These are phyloP conservation scores for Schizochytrium sp. DNA, from an alignment of 108 stramenopile species.

Conservation along the genomic window DNA sequence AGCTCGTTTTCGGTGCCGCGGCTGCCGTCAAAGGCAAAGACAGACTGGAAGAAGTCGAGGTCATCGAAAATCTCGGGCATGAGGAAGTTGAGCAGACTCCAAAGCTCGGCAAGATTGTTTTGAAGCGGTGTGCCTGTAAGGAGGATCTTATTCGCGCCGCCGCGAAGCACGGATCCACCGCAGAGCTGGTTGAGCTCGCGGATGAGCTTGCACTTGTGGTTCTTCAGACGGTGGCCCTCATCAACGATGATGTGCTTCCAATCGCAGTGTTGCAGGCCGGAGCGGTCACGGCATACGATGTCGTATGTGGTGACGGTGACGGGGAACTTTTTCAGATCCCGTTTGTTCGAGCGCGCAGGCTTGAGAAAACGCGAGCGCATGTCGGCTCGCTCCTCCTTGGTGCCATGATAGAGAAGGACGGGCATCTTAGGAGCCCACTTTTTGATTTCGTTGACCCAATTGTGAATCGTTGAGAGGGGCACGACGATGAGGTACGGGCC, in stretches of 20 bases:
- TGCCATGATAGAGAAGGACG: constrained; percentile 86
- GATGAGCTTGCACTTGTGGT: constrained; percentile 80
- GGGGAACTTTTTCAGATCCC: constrained; percentile 56
- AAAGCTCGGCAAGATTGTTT: constrained; percentile 81
- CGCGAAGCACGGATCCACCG: constrained; percentile 66
- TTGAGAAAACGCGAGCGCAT: constrained; percentile 31
- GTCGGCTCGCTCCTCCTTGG: constrained; percentile 64
- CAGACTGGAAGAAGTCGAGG: constrained; percentile 83
- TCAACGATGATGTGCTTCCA: constrained; percentile 90
- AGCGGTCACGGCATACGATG: constrained; percentile 74
- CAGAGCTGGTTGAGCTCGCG: constrained; percentile 73
- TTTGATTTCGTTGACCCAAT: constrained; percentile 85
- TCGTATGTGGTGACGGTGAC: constrained; percentile 90
- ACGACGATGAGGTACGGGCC: constrained; percentile 90
- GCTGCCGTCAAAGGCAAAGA: constrained; percentile 58
- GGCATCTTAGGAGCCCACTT: constrained; percentile 84
- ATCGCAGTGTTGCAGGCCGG: constrained; percentile 58
- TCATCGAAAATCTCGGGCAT: constrained; percentile 96
- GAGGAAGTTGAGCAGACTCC: constrained; percentile 95
- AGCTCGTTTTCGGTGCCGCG: constrained; percentile 37
- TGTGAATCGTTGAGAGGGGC: constrained; percentile 93
- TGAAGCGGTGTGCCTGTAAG: constrained; percentile 98
- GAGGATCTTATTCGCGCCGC: constrained; percentile 30
- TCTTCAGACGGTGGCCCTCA: constrained; percentile 97
- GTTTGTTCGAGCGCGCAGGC: constrained; percentile 15